phyloP scores from a whole-genome alignment of 805 yeast species.

The Metschnikowia gruessii region DNA sequence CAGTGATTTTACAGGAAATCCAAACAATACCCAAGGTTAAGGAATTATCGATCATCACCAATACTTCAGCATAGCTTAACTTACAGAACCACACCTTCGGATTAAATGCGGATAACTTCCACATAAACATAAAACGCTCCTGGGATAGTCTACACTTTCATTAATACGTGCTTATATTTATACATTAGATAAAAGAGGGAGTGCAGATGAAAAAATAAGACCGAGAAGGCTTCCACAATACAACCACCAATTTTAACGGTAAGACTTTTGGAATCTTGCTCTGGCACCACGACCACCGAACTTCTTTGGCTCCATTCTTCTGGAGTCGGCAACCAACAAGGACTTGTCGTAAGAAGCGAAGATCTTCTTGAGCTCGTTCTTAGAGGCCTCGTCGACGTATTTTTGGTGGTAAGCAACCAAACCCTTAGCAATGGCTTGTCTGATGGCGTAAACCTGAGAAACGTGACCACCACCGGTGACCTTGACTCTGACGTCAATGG shows the following conservation, averaged over 20 bases:
- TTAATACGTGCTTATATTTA: constrained; percentile 18
- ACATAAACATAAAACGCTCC: too few relatives aligned
- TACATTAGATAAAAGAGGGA: constrained; percentile 22
- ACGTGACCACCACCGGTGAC: constrained; percentile 99
- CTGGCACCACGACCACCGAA: constrained; percentile 99
- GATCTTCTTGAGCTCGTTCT: constrained; percentile 98
- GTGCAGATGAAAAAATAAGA: constrained; percentile 13
- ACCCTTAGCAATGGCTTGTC: constrained; percentile 99
- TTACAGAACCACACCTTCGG: too few relatives aligned
- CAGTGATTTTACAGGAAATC: too few relatives aligned
- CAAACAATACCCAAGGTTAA: too few relatives aligned
- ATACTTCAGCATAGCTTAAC: too few relatives aligned
- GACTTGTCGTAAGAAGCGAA: constrained; percentile 98
- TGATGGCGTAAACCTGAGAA: constrained; percentile 99
- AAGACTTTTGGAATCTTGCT: constrained; percentile 99
- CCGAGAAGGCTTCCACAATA: constrained; percentile 1
- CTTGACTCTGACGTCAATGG: constrained; percentile 97
- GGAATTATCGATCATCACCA: too few relatives aligned
- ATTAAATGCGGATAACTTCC: too few relatives aligned
- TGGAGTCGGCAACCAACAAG: constrained; percentile 97
- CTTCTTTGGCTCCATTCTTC: constrained; percentile 99
- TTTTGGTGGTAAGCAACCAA: constrained; percentile 99
- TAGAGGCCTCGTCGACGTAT: constrained; percentile 98
- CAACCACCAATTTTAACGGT: constrained; percentile 69
- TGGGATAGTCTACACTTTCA: too few relatives aligned